Evolutionary conservation across 305 asterid genomes (phyloP), one percentile per base, ranked within the genome.

Genomic region (Fraxinus sp.): DNA sequence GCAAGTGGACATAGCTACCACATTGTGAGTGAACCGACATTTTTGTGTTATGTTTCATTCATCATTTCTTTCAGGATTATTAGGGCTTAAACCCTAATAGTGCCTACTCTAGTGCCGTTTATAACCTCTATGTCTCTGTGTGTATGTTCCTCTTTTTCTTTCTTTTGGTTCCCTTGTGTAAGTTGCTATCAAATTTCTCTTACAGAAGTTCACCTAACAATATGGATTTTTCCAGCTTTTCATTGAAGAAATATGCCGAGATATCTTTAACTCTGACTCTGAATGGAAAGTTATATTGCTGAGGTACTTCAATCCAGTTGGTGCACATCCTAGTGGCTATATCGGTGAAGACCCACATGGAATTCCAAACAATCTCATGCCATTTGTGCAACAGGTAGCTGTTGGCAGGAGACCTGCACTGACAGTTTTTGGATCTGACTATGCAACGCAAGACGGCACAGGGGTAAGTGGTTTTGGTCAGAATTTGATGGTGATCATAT

Each of bases 311-410:
- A 92, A 92, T 79, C 96, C 96, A 0, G 94, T 92, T 46, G 96
- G 96, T 39, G 93, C 94, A 30, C 93, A 92, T 85, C 81, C 91
- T 22, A 88, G 93, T 83, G 96, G 94, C 68, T 22, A 62, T 52
- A 91, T 92, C 62, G 96, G 94, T 66, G 96, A 92, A 85, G 96
- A 92, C 87, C 94, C 94, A 0, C 89, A 88, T 5, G 94, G 96
- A 76, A 84, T 88, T 74, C 96, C 96, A 1, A 90, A 92, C 89
- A 92, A 92, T 81, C 92, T 92, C 82, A 92, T 91, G 94, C 96
- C 96, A n/a, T 92, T 87, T 83, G 89, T 91, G 74, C 93, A 89
- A 20, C 96, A 92, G 87, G 94, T 92, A 39, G 96, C 94, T 78
- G 96, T 91, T 66, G 95, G 94, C 22, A 90, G 95, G 86, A 84